Conservation (phyloP, 306 rosid species). For the Dryas drummondii region DNA sequence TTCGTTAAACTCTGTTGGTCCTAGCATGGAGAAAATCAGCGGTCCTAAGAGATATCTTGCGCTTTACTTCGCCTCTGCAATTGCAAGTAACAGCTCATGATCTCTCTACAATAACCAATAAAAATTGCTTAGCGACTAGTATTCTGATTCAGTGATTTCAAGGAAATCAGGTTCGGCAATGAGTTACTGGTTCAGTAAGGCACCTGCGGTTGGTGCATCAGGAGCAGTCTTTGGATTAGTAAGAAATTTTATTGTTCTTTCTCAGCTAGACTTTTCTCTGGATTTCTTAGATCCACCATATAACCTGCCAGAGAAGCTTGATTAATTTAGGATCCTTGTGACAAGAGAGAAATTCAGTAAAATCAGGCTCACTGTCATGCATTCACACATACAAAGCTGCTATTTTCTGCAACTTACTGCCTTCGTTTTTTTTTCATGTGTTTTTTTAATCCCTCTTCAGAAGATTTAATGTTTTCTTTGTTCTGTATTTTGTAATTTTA, state of each 20-base stretch:
- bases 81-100: constrained; percentile 77
- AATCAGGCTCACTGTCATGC: neutral
- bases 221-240: constrained; percentile 95
- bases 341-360: neutral
- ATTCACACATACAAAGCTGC: neutral
- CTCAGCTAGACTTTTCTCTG: constrained; percentile 13
- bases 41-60: constrained; percentile 79
- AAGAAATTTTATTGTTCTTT: constrained; percentile 25
- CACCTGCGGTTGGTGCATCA: constrained; percentile 87
- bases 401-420: neutral
- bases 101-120: constrained; percentile 44
- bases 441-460: neutral
- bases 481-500: neutral
- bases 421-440: neutral
- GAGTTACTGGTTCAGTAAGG: constrained; percentile 77
- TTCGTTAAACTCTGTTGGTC: constrained; percentile 83
- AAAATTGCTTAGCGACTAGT: constrained; percentile 39
- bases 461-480: neutral
- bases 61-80: constrained; percentile 72
- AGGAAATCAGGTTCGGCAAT: constrained; percentile 84
- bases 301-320: neutral
- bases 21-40: constrained; percentile 72
- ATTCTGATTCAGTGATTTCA: constrained; percentile 52
- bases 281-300: neutral
- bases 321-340: neutral